Evolutionary conservation across 352 stramenopile species (phyloP), one percentile per base, ranked within the genome.

Genomic region (Phytopythium mirpurense): DNA sequence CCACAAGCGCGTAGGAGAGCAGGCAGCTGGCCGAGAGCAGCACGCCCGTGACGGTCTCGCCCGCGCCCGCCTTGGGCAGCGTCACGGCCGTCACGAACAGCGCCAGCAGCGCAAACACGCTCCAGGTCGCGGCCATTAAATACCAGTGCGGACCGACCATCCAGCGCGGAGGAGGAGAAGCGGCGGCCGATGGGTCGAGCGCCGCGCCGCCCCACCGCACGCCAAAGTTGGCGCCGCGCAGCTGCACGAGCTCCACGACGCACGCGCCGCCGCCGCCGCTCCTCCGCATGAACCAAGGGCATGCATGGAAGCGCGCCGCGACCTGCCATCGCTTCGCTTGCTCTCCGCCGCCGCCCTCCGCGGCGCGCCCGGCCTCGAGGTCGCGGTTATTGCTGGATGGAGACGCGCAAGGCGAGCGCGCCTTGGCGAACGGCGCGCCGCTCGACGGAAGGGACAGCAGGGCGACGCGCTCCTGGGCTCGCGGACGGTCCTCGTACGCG

Each of bases 141-240:
- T 79, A 82, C 80, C 83, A 90, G 60, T 93, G 83, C 32, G 83
- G 83, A 19, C 83, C 83, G 24, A 93, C 65, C 38, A 88, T 66
- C 47, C 81, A 91, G 37, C 59, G 50, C 12, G 78, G 75, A n/a
- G n/a, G n/a, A n/a, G n/a, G n/a, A n/a, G n/a, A n/a, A n/a, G n/a
- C n/a, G n/a, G 62, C 47, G 10, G 27, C 41, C 3, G 49, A n/a
- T 2, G 40, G 29, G 12, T 14, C 15, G 23, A 31, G 38, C 14
- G 51, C 27, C 47, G 46, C 40, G 16, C 57, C 43, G 31, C 59
- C 49, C 76, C 76, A 83, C 18, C 66, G 70, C 16, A 86, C 23
- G 0, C 78, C 76, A 37, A 70, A 85, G 51, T 90, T 85, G n/a
- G 61, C 74, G 26, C 59, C 60, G 12, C 68, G 63, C 1, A 90